These are phyloP conservation scores for Pisolithus sp. DNA, from an alignment of 768 basidiomycete species.

Conservation along the genomic window DNA sequence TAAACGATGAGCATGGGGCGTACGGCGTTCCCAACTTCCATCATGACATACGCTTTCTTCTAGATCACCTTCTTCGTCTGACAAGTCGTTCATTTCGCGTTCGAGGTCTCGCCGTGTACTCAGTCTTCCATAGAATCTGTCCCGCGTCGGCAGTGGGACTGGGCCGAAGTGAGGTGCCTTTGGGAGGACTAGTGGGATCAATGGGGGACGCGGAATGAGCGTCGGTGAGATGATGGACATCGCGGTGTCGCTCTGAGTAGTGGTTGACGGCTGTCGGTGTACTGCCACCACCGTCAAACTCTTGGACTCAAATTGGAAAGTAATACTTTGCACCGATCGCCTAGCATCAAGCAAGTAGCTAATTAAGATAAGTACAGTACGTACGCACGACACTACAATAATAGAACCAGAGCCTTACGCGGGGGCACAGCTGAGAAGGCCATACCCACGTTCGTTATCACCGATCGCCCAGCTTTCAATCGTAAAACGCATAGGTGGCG, in stretches of 20 bases:
- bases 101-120: constrained; percentile 62
- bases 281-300: no score
- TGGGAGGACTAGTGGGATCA: constrained; percentile 64
- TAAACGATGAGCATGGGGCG: not conserved
- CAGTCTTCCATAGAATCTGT: constrained; percentile 49
- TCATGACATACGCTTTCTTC: constrained; percentile 56
- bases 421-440: constrained; percentile 16
- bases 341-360: no score
- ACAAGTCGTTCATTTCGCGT: constrained; percentile 76
- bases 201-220: constrained; percentile 54
- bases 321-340: no score
- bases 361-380: no score
- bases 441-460: constrained; percentile 12
- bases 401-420: not conserved
- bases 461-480: constrained; percentile 25
- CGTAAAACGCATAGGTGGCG: constrained; percentile 22
- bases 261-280: no score
- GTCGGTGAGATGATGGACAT: constrained; percentile 65
- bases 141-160: constrained; percentile 43
- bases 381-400: no score
- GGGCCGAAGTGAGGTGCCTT: constrained; percentile 61
- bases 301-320: no score
- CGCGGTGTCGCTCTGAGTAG: not conserved
- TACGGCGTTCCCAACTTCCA: not conserved
- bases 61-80: constrained; percentile 78